Evolutionary conservation across 345 rosid species (phyloP).

Genomic region (Heritiera fomes): DNA sequence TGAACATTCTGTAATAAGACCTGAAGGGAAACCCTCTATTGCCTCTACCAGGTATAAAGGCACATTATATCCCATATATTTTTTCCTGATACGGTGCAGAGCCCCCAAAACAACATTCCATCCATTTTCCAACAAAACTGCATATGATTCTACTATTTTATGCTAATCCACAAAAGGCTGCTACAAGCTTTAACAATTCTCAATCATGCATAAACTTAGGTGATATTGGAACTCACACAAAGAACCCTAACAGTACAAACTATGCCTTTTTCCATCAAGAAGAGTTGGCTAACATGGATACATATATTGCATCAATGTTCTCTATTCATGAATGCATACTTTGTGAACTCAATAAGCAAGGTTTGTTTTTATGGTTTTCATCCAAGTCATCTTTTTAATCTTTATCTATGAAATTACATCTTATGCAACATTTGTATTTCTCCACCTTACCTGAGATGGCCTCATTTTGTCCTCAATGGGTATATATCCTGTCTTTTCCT

Average conservation of each 20-base stretch:
- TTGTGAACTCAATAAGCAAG: constrained; percentile 3
- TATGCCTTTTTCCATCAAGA: neutral
- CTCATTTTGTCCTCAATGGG: neutral
- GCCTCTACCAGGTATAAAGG: neutral
- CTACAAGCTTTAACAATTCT: neutral
- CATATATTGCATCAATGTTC: neutral
- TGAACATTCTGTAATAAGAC: neutral
- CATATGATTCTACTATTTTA: neutral
- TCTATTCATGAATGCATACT: neutral
- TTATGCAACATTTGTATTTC: neutral
- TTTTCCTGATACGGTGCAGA: neutral
- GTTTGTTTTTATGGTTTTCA: constrained; percentile 4
- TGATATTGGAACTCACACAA: neutral
- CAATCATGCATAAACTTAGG: neutral
- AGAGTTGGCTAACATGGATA: neutral
- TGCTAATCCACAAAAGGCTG: neutral
- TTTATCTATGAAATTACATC: neutral
- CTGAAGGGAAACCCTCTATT: neutral
- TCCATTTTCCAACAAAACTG: neutral
- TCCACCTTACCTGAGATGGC: neutral
- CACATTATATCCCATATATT: neutral
- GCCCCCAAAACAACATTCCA: neutral
- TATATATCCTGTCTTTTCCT: neutral
- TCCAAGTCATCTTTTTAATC: neutral
- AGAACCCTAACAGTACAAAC: neutral